These are phyloP conservation scores for Stagonosporopsis vannaccii DNA, from an alignment of 2,329 filamentous ascomycete genomes.

Conservation along the genomic window DNA sequence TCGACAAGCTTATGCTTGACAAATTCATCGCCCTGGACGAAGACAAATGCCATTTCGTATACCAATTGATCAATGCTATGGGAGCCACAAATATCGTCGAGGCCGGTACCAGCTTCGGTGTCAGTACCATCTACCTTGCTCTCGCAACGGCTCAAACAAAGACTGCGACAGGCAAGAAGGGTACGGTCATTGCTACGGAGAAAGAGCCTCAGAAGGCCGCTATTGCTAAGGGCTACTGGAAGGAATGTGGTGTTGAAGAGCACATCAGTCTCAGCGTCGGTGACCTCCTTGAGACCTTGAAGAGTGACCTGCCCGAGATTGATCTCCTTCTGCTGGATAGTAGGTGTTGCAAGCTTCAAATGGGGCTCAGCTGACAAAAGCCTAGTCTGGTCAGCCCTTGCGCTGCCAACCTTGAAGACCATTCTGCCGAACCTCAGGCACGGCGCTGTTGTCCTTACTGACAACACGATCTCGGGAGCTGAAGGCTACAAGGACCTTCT, in stretches of 20 bases:
- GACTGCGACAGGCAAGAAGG: not conserved
- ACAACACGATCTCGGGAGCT: constrained; percentile 56
- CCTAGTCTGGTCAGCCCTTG: constrained; percentile 64
- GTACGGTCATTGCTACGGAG: constrained; percentile 1
- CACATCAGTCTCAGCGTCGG: constrained; percentile 43
- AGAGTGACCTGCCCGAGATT: constrained; percentile 57
- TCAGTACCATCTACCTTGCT: constrained; percentile 69
- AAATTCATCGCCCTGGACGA: constrained; percentile 66
- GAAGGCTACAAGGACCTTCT: constrained; percentile 58
- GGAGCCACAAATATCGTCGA: constrained; percentile 64
- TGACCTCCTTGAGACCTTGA: constrained; percentile 65
- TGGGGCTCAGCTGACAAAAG: not conserved
- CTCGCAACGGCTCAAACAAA: constrained; percentile 14
- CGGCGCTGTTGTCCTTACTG: constrained; percentile 59
- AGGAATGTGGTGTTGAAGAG: constrained; percentile 51
- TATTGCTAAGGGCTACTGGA: constrained; percentile 55
- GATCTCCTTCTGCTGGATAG: constrained; percentile 68
- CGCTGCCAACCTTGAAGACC: constrained; percentile 60
- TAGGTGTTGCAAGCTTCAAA: constrained; percentile 49
- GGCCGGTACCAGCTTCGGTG: constrained; percentile 67
- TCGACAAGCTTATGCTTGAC: constrained; percentile 46
- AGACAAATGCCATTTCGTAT: constrained; percentile 65
- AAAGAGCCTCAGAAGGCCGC: not conserved
- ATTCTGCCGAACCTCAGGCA: constrained; percentile 55
- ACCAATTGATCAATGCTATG: constrained; percentile 56